phyloP scores from a whole-genome alignment of 225 moss, liverwort and hornwort species.

The Bryoerythrophyllum caledonicum region DNA sequence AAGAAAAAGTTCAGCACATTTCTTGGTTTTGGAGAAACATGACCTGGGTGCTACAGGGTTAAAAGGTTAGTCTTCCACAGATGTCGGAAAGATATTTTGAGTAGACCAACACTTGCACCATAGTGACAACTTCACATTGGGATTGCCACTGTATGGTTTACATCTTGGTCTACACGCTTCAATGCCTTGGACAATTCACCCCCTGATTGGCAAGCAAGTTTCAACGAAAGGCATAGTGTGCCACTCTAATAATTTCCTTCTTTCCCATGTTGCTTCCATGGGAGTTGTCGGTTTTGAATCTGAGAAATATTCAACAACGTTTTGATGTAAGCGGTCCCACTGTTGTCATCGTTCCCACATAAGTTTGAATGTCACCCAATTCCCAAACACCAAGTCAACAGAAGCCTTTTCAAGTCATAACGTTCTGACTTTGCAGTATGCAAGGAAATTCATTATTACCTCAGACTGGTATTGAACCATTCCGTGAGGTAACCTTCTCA shows the following conservation, averaged over 20 bases:
- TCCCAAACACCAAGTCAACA: slow-evolving; percentile 22
- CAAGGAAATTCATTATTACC: background rate
- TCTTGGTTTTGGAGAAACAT: too few relatives aligned
- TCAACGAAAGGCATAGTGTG: too few relatives aligned
- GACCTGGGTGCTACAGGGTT: too few relatives aligned
- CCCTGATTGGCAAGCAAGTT: too few relatives aligned
- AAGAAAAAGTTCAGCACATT: too few relatives aligned
- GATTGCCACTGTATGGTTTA: too few relatives aligned
- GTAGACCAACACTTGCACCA: too few relatives aligned
- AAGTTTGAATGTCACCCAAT: slow-evolving; percentile 14
- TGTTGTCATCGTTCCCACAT: background rate
- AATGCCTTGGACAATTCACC: too few relatives aligned
- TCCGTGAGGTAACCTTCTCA: background rate
- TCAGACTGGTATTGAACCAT: background rate
- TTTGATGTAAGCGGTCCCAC: background rate
- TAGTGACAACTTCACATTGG: too few relatives aligned
- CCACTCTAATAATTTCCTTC: background rate
- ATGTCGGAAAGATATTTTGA: too few relatives aligned
- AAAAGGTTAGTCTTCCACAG: too few relatives aligned
- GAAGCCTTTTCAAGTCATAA: background rate
- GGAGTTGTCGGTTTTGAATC: background rate
- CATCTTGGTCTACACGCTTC: too few relatives aligned
- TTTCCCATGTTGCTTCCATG: background rate
- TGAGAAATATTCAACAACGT: background rate
- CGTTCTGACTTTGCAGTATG: background rate